Percentiles rank a stretch among this genome's conserved stretches.
Evolutionary conservation across 371 early-diverging fungal genomes (phyloP).

Genomic region (Zopfochytrium polystomum): DNA sequence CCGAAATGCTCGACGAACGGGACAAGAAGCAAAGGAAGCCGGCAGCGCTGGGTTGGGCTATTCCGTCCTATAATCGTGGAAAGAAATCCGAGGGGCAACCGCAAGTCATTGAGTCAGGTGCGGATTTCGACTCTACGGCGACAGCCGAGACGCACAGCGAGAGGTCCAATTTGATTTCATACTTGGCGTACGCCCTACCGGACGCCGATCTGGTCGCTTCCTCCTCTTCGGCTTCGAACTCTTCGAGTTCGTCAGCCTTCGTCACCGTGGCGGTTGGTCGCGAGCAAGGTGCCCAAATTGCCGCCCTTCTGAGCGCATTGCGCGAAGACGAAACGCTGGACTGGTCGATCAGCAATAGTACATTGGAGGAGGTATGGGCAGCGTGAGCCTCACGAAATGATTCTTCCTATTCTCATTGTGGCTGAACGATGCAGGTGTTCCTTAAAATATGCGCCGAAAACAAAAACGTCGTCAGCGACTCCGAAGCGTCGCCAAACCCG

Average conservation of each 20-base stretch:
- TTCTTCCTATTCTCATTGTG: constrained; percentile 3
- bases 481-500: no score
- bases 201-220: constrained; percentile 27
- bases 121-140: background rate
- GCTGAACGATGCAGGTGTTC: constrained; percentile 22
- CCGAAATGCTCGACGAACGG: no score
- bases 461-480: constrained; percentile 21
- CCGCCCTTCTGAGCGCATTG: constrained; percentile 23
- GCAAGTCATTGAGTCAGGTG: no score
- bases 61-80: no score
- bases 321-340: constrained; percentile 24
- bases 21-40: no score
- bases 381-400: no score
- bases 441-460: constrained; percentile 31
- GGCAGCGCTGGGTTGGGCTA: no score
- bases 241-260: no score
- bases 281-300: constrained; percentile 11
- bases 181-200: constrained; percentile 28
- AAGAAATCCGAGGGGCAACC: no score
- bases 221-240: constrained; percentile 25
- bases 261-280: constrained; percentile 25
- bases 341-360: constrained; percentile 32
- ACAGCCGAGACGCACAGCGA: background rate
- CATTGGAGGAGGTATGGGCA: constrained; percentile 30
- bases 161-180: constrained; percentile 18